These are phyloP conservation scores for Fusarium brachygibbosum DNA, from an alignment of 2,329 filamentous ascomycete genomes.

Conservation along the genomic window DNA sequence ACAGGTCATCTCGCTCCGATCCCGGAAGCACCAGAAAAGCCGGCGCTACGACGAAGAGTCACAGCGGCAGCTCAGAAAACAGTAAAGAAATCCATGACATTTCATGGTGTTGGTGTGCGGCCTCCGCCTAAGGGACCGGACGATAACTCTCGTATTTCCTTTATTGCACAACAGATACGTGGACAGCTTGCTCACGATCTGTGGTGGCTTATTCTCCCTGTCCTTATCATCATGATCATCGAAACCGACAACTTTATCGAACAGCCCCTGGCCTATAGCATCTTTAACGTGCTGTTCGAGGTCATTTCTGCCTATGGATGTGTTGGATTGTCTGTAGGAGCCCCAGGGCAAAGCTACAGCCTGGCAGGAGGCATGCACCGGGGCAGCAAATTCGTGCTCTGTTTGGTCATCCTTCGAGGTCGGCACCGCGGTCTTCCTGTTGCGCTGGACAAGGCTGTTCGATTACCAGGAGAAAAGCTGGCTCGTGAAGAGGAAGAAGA, in stretches of 20 bases:
- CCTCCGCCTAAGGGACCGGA: constrained; percentile 43
- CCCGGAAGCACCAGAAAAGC: constrained; percentile 48
- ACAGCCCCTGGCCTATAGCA: constrained; percentile 66
- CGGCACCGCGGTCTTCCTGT: constrained; percentile 69
- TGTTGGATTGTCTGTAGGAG: constrained; percentile 71
- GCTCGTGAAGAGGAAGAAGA: constrained; percentile 52
- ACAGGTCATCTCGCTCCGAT: constrained; percentile 40
- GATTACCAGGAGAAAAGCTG: constrained; percentile 56
- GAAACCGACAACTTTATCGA: constrained; percentile 68
- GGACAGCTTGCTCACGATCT: constrained; percentile 76
- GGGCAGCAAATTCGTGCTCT: constrained; percentile 70
- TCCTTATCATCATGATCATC: constrained; percentile 71
- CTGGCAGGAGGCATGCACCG: constrained; percentile 68
- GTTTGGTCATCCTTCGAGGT: constrained; percentile 69
- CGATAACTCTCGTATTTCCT: constrained; percentile 59
- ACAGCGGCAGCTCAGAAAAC: constrained; percentile 52
- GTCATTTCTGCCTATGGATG: constrained; percentile 71
- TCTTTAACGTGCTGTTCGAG: constrained; percentile 73
- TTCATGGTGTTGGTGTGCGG: constrained; percentile 60
- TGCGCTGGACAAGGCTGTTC: constrained; percentile 66
- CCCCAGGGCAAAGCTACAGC: constrained; percentile 66
- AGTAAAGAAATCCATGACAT: constrained; percentile 57
- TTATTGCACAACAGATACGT: constrained; percentile 70
- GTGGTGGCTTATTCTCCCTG: constrained; percentile 73
- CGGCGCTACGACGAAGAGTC: constrained; percentile 38